Conservation (phyloP, 2,329 filamentous ascomycete species). For the Epichloe uncinata region DNA sequence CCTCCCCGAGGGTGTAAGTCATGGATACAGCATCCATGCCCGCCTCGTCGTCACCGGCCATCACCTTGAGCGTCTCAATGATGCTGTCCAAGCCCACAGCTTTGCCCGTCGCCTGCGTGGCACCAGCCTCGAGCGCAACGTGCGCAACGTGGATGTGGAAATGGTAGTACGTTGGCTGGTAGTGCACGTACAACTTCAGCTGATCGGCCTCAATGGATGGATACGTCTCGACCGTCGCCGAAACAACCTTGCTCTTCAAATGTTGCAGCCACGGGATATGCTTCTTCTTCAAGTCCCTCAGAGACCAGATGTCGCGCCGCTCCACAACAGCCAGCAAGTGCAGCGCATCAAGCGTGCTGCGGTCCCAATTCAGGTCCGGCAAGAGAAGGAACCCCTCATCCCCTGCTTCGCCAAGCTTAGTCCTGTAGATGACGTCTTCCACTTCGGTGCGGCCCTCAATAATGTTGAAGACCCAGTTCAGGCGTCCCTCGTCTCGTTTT, state of each 20-base stretch:
- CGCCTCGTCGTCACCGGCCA: constrained; percentile 55
- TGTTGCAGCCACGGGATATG: constrained; percentile 71
- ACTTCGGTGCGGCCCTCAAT: constrained; percentile 81
- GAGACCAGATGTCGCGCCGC: constrained; percentile 77
- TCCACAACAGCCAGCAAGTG: constrained; percentile 82
- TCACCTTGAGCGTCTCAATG: constrained; percentile 66
- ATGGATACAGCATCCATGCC: constrained; percentile 73
- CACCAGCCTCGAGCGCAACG: constrained; percentile 74
- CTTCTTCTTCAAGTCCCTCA: constrained; percentile 68
- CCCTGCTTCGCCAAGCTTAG: constrained; percentile 35
- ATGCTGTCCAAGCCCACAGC: constrained; percentile 77
- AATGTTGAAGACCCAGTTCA: constrained; percentile 97
- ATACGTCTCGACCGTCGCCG: constrained; percentile 60
- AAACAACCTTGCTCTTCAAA: constrained; percentile 58
- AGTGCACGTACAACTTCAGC: constrained; percentile 92
- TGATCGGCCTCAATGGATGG: constrained; percentile 65
- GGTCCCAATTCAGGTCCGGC: constrained; percentile 93
- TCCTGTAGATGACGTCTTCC: constrained; percentile 79
- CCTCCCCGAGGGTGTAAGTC: constrained; percentile 79
- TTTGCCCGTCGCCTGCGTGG: constrained; percentile 87
- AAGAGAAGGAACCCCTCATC: constrained; percentile 68
- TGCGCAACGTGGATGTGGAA: constrained; percentile 95
- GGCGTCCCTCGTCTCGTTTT: constrained; percentile 62
- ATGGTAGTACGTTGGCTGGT: constrained; percentile 97
- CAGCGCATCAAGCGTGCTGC: constrained; percentile 66